A percentile compares a stretch with the other conserved stretches of the same genome.
phyloP scores from a whole-genome alignment of 805 yeast species.

The Metschnikowia kofuensis region DNA sequence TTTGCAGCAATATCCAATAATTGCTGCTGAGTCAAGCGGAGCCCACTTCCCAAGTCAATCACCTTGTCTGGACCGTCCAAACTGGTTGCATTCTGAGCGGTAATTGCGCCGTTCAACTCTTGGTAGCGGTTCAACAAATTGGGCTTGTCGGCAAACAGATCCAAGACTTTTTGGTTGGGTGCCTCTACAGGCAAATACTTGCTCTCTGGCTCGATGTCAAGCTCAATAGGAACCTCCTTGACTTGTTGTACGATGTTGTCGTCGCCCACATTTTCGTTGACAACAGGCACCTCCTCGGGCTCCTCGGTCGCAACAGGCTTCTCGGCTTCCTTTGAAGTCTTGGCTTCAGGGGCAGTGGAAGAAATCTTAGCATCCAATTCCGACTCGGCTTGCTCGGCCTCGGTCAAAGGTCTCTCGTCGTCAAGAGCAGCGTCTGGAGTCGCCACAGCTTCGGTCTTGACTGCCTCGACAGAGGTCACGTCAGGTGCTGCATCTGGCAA shows the following conservation, averaged over 20 bases:
- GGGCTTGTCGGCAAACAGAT: constrained; percentile 45
- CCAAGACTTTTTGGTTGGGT: constrained; percentile 37
- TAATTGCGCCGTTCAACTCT: constrained; percentile 48
- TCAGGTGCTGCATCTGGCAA: constrained; percentile 1
- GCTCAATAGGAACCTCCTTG: constrained; percentile 33
- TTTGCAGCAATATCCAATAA: constrained; percentile 53
- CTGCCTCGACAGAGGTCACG: constrained; percentile 1
- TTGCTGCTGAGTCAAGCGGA: constrained; percentile 52
- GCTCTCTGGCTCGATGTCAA: constrained; percentile 31
- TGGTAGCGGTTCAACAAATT: constrained; percentile 46
- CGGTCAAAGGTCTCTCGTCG: constrained; percentile 13
- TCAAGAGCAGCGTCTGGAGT: not conserved
- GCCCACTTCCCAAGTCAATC: constrained; percentile 53
- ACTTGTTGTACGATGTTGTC: constrained; percentile 28
- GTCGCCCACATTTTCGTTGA: constrained; percentile 16
- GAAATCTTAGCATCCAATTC: not conserved
- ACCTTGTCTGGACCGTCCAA: constrained; percentile 49
- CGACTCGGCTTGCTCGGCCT: constrained; percentile 3
- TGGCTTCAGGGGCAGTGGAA: not conserved
- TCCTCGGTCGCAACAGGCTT: not conserved
- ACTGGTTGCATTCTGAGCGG: constrained; percentile 40
- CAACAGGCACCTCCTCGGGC: constrained; percentile 4
- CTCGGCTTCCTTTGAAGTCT: not conserved
- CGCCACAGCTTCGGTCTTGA: constrained; percentile 1
- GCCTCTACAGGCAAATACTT: constrained; percentile 34